Evolutionary conservation across 768 basidiomycete species (phyloP).

Genomic region (Suillus paluster): DNA sequence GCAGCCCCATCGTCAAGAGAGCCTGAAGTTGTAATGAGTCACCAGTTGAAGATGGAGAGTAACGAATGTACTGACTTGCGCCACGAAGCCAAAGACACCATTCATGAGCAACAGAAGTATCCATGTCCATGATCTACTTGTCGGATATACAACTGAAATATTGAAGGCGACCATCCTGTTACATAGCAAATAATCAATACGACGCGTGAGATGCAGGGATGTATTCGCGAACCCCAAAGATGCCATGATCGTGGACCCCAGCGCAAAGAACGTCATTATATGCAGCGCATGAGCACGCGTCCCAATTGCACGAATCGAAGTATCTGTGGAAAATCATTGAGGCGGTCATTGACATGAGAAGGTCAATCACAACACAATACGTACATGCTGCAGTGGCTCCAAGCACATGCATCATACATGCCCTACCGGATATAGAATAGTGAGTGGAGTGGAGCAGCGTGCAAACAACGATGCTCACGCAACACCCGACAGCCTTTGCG

Average conservation of each 20-base stretch:
- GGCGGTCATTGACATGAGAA: too few relatives aligned
- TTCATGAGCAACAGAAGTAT: constrained; percentile 9
- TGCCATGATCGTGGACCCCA: constrained; percentile 47
- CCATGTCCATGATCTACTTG: constrained; percentile 16
- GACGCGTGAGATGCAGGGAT: not conserved
- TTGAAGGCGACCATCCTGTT: constrained; percentile 14
- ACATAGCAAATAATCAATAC: not conserved
- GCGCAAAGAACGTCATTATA: constrained; percentile 66
- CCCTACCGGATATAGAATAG: constrained; percentile 36
- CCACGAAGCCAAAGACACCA: constrained; percentile 15
- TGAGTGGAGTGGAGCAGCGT: not conserved
- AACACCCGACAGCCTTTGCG: constrained; percentile 60
- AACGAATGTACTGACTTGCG: constrained; percentile 16
- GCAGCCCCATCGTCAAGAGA: constrained; percentile 62
- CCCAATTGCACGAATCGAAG: constrained; percentile 68
- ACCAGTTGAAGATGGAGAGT: too few relatives aligned
- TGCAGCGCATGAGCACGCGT: constrained; percentile 78
- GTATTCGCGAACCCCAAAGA: not conserved
- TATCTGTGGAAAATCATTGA: constrained; percentile 39
- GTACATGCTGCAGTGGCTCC: constrained; percentile 37
- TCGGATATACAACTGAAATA: constrained; percentile 17
- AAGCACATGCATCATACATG: constrained; percentile 68
- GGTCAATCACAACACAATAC: constrained; percentile 25
- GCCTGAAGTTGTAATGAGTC: constrained; percentile 36
- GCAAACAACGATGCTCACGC: constrained; percentile 38